Percentiles rank a stretch among this genome's conserved stretches.
These are phyloP conservation scores for Ceratocystis destructans DNA, from an alignment of 2,329 filamentous ascomycete genomes.

Conservation along the genomic window DNA sequence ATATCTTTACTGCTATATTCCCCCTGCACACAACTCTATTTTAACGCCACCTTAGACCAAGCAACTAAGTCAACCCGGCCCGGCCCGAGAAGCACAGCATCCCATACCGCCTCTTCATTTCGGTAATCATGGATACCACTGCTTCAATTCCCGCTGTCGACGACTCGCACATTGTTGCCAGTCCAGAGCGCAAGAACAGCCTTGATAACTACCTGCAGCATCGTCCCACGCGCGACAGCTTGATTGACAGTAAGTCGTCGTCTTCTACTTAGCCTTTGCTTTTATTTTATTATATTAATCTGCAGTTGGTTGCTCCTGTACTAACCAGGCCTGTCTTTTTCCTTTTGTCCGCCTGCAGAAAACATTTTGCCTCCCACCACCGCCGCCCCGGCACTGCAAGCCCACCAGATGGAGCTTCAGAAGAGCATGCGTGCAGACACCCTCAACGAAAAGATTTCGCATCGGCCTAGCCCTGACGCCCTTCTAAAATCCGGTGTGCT, in stretches of 20 bases:
- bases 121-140: not conserved
- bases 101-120: not conserved
- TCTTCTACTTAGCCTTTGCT: not conserved
- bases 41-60: not conserved
- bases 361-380: constrained; percentile 75
- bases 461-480: constrained; percentile 61
- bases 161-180: constrained; percentile 43
- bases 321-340: not conserved
- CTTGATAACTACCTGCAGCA: constrained; percentile 59
- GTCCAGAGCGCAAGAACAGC: constrained; percentile 48
- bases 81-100: not conserved
- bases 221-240: constrained; percentile 59
- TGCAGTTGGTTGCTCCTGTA: not conserved
- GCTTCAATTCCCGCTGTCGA: constrained; percentile 31
- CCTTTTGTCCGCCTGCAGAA: constrained; percentile 33
- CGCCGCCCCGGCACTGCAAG: constrained; percentile 65
- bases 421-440: constrained; percentile 78
- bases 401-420: constrained; percentile 70
- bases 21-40: not conserved
- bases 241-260: constrained; percentile 43
- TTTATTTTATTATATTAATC: not conserved
- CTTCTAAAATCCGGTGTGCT: constrained; percentile 71
- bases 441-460: constrained; percentile 73
- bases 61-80: no score
- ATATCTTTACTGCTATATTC: not conserved